A percentile compares a stretch with the other conserved stretches of the same genome.
These are phyloP conservation scores for Colletotrichum falcatum DNA, from an alignment of 2,329 filamentous ascomycete genomes.

Conservation along the genomic window DNA sequence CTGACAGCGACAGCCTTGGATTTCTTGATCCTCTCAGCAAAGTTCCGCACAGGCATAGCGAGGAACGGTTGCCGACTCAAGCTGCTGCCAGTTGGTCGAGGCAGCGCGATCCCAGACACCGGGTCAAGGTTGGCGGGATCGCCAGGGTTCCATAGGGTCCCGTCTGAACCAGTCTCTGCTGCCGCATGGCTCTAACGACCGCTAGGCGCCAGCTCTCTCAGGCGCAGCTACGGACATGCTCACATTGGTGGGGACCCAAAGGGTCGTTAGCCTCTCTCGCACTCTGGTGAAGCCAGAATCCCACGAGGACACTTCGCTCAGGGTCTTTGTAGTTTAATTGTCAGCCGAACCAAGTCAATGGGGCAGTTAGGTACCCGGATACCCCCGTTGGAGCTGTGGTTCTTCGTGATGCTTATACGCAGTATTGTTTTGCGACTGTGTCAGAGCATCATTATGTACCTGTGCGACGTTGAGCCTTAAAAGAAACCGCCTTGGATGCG, in stretches of 20 bases:
- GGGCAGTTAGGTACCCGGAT: no score
- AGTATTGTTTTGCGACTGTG: no score
- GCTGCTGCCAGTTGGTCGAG: background rate
- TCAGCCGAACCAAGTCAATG: no score
- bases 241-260: conserved; percentile 20
- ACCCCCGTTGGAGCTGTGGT: no score
- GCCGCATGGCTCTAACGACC: conserved; percentile 19
- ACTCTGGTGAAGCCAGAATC: conserved; percentile 2
- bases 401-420: no score
- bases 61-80: background rate
- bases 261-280: conserved; percentile 2
- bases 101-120: conserved; percentile 21
- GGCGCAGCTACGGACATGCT: conserved; percentile 9
- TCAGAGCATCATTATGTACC: no score
- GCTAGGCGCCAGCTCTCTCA: conserved; percentile 15
- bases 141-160: conserved; percentile 5
- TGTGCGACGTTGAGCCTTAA: no score
- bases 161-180: background rate
- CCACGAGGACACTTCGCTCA: conserved; percentile 21
- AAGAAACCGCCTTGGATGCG: no score
- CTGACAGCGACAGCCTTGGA: background rate
- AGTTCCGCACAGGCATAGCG: background rate
- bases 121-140: conserved; percentile 18
- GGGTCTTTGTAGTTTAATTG: background rate
- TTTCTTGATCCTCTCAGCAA: background rate